Evolutionary conservation across 495 filamentous ascomycete species (phyloP).

Genomic region (Tuber aestivum): DNA sequence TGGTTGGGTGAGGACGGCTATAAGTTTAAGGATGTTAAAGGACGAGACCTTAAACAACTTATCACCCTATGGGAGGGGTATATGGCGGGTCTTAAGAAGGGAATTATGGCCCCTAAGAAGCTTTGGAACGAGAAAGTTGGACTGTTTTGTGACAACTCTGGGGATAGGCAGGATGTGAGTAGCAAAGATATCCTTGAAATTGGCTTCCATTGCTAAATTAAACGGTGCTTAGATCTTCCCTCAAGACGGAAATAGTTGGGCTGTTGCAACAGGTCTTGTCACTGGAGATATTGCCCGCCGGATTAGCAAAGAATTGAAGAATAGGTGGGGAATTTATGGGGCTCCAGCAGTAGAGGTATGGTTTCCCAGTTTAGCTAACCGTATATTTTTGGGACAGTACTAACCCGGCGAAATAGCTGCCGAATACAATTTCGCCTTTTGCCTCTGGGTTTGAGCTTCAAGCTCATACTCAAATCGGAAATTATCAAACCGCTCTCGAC

Average conservation of each 20-base stretch:
- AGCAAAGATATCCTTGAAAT: neutral
- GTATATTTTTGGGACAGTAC: neutral
- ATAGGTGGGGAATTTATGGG: constrained; percentile 56
- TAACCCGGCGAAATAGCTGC: constrained; percentile 40
- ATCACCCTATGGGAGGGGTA: constrained; percentile 1
- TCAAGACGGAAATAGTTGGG: constrained; percentile 52
- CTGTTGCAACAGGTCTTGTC: constrained; percentile 40
- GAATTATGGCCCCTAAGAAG: neutral
- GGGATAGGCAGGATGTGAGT: neutral
- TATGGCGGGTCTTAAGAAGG: neutral
- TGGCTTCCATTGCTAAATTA: neutral
- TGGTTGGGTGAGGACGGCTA: constrained; percentile 29
- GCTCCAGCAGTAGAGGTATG: constrained; percentile 52
- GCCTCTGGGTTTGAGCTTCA: constrained; percentile 58
- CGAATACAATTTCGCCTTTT: constrained; percentile 57
- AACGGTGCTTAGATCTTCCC: constrained; percentile 40
- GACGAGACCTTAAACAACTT: neutral
- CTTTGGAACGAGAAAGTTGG: constrained; percentile 2
- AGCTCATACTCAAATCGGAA: constrained; percentile 51
- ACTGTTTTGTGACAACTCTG: neutral
- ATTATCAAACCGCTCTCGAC: constrained; percentile 50
- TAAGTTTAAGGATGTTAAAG: constrained; percentile 5
- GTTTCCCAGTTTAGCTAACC: neutral
- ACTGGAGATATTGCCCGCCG: constrained; percentile 27
- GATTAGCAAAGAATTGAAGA: constrained; percentile 48